phyloP scores from a whole-genome alignment of 2,329 filamentous ascomycete genomes.

The Biscogniauxia sp. region DNA sequence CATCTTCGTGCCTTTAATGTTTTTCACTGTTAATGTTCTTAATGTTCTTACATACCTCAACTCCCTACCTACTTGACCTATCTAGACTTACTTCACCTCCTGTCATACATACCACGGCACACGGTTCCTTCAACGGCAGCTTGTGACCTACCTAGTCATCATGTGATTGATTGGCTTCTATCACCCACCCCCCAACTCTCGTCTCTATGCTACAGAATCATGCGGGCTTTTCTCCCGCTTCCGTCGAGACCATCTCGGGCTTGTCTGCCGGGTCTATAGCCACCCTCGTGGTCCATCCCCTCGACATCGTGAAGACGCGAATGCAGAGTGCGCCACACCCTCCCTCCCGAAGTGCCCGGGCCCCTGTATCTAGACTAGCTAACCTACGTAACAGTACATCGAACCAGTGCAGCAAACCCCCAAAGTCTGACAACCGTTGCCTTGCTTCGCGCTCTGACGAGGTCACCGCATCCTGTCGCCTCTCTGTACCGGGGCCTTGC shows the following conservation, averaged over 20 bases:
- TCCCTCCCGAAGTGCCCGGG: not conserved
- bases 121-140: not conserved
- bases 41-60: no score
- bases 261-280: slow-evolving; percentile 84
- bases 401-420: slow-evolving; percentile 39
- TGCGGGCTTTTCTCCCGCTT: slow-evolving; percentile 68
- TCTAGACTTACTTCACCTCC: no score
- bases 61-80: no score
- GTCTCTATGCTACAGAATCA: slow-evolving; percentile 48
- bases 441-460: slow-evolving; percentile 49
- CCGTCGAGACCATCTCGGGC: slow-evolving; percentile 85
- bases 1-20: no score
- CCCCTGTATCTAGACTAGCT: slow-evolving; percentile 4
- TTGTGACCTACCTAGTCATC: no score
- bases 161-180: slow-evolving; percentile 8
- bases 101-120: no score
- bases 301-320: slow-evolving; percentile 95
- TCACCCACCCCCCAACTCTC: not conserved
- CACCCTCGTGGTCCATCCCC: slow-evolving; percentile 83
- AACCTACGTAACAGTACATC: slow-evolving; percentile 41
- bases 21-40: no score
- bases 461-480: slow-evolving; percentile 54
- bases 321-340: slow-evolving; percentile 67
- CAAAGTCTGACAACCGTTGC: slow-evolving; percentile 47
- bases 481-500: slow-evolving; percentile 87